Conservation (phyloP, 2,329 filamentous ascomycete species). For the Paecilomyces formosus region DNA sequence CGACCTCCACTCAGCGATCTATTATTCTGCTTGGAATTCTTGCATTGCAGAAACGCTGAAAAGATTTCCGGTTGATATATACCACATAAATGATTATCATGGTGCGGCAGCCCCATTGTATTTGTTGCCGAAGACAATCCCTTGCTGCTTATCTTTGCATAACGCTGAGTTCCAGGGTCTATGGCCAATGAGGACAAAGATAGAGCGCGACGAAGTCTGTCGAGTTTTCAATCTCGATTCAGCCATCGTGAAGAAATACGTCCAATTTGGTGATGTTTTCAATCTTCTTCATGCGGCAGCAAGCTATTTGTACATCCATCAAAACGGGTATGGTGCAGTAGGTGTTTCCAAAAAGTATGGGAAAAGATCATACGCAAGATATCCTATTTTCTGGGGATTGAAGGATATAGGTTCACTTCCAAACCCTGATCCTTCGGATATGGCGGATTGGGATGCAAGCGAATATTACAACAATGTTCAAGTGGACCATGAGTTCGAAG, state of each 20-base stretch:
- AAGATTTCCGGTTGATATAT: constrained; percentile 51
- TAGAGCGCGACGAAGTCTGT: constrained; percentile 52
- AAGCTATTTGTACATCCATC: constrained; percentile 54
- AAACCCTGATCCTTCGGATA: constrained; percentile 55
- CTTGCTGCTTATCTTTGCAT: constrained; percentile 53
- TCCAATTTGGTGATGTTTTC: constrained; percentile 58
- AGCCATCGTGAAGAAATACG: constrained; percentile 48
- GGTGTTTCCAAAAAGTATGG: constrained; percentile 59
- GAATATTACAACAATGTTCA: constrained; percentile 37
- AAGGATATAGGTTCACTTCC: constrained; percentile 52
- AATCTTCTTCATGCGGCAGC: constrained; percentile 55
- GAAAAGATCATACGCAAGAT: constrained; percentile 52
- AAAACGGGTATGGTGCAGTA: constrained; percentile 56
- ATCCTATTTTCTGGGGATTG: constrained; percentile 58
- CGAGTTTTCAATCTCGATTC: constrained; percentile 50
- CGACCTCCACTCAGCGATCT: constrained; percentile 54
- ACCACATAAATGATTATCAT: constrained; percentile 57
- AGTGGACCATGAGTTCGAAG: constrained; percentile 46
- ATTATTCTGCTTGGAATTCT: constrained; percentile 59
- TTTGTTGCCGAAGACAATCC: constrained; percentile 51
- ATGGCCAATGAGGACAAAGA: constrained; percentile 53
- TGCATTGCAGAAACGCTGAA: constrained; percentile 54
- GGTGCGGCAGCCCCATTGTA: constrained; percentile 54
- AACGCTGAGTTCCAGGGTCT: constrained; percentile 59
- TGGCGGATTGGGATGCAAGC: constrained; percentile 48